Evolutionary conservation across 306 rosid genomes (phyloP).

Genomic region (Cicer judaicum): DNA sequence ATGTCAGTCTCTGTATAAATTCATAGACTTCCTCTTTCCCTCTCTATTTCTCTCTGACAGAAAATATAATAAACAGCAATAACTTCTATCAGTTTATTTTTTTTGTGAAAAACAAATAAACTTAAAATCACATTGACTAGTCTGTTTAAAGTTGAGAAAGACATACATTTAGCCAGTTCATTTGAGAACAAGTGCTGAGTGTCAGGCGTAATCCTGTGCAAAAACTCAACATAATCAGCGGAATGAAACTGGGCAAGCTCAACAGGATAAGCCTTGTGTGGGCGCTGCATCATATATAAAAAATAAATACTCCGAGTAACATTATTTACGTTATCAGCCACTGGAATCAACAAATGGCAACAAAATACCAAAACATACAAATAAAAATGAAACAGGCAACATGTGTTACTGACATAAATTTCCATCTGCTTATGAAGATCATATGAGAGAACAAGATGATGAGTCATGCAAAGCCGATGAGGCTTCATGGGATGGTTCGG

Average conservation of each 20-base stretch:
- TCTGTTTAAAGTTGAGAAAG: background rate
- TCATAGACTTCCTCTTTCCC: background rate
- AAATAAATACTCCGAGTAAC: slow-evolving; percentile 27
- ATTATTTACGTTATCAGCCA: slow-evolving; percentile 14
- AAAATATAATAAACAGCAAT: background rate
- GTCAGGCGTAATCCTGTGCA: slow-evolving; percentile 91
- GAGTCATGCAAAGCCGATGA: slow-evolving; percentile 97
- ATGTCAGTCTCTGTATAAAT: slow-evolving; percentile 9
- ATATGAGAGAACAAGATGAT: slow-evolving; percentile 95
- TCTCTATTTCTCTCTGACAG: background rate
- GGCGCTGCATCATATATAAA: slow-evolving; percentile 70
- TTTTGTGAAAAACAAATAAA: background rate
- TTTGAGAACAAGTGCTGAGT: slow-evolving; percentile 78
- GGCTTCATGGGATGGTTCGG: slow-evolving; percentile 99
- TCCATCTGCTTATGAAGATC: slow-evolving; percentile 98
- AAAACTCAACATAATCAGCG: slow-evolving; percentile 86
- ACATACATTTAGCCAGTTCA: slow-evolving; percentile 78
- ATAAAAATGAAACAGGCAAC: slow-evolving; percentile 19
- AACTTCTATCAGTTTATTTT: background rate
- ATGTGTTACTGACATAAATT: slow-evolving; percentile 73
- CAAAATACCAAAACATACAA: slow-evolving; percentile 16
- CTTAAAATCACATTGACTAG: slow-evolving; percentile 4
- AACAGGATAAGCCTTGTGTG: slow-evolving; percentile 97
- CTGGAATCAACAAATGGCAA: slow-evolving; percentile 19
- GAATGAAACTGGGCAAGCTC: slow-evolving; percentile 99